Conservation (phyloP, 1,284 basidiomycete species). For the Violaceomyces palustris region DNA sequence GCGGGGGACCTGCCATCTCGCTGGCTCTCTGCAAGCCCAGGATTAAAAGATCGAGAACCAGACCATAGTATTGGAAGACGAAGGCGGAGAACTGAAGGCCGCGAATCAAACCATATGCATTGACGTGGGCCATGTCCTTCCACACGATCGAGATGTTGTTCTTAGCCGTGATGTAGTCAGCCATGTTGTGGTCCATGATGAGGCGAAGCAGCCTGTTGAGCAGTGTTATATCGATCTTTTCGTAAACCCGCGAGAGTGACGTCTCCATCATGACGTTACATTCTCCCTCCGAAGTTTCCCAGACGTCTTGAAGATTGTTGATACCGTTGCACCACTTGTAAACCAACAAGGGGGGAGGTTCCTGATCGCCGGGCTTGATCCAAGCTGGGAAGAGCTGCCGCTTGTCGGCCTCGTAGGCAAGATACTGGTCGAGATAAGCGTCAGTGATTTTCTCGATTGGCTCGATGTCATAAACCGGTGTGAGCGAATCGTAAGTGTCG, state of each 20-base stretch:
- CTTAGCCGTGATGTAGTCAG: slow-evolving; percentile 53
- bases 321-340: slow-evolving; percentile 54
- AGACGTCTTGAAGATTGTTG: slow-evolving; percentile 50
- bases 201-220: slow-evolving; percentile 51
- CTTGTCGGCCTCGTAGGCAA: slow-evolving; percentile 52
- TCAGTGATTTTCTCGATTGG: slow-evolving; percentile 53
- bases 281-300: slow-evolving; percentile 50
- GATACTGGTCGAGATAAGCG: slow-evolving; percentile 51
- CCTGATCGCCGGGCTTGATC: slow-evolving; percentile 52
- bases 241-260: slow-evolving; percentile 49
- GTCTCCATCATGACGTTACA: slow-evolving; percentile 53
- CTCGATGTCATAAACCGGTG: slow-evolving; percentile 52
- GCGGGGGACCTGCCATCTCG: slow-evolving; percentile 51
- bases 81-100: slow-evolving; percentile 52
- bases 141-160: slow-evolving; percentile 53
- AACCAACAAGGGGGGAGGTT: slow-evolving; percentile 51
- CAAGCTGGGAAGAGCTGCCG: slow-evolving; percentile 53
- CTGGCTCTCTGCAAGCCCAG: slow-evolving; percentile 49
- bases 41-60: slow-evolving; percentile 50
- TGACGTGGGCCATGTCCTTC: slow-evolving; percentile 53
- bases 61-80: slow-evolving; percentile 53
- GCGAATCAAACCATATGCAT: slow-evolving; percentile 51
- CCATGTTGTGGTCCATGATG: slow-evolving; percentile 53
- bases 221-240: slow-evolving; percentile 52
- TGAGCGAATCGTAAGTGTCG: slow-evolving; percentile 50